Base-by-base conservation (phyloP, 163 green algal species). In the Smithsoniella earleae region DNA sequence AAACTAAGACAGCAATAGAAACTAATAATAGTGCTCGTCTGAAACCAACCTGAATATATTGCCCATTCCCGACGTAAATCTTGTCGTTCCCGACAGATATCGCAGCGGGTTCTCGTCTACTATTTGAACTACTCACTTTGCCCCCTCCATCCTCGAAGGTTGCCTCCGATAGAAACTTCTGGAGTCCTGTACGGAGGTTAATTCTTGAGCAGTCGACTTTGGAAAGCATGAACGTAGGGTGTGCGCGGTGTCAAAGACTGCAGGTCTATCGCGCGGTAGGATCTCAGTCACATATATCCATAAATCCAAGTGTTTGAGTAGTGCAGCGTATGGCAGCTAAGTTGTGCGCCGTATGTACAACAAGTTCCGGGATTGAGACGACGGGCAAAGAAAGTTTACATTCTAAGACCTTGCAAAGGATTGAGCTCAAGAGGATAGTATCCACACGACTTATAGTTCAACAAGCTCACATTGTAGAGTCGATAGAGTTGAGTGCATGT, bases 11-110 rank as follows among this genome's bases (percentile, higher is more conserved):
- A 13, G 13, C 40, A n/a, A n/a, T n/a, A n/a, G 40, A 49, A 49
- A 10, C 10, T 49, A 13, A 49, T 13, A 13, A 10, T 49, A 49
- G 10, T 10, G 40, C 40, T 49, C 40, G 10, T 49, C 40, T 49
- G 40, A 13, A 22, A 49, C 40, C 10, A 10, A 49, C 40, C 40
- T 49, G 40, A 13, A 49, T 49, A 13, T 43, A 69, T 34, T 69
- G 31, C 18, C 58, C 58, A 25, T 69, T 30, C 8, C 58, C 58
- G 25, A 69, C 8, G 25, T 69, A 69, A 36, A 69, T 34, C 16
- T 5, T 34, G 58, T 69, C 25, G 10, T 49, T 49, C 13, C 40
- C 40, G 10, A 10, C 40, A 22, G 40, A 49, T 49, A 22, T 13
- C 13, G 40, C 40, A 13, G 13, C 10, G 40, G 13, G 10, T 49